Conservation (phyloP, 805 yeast genomes). For the Hanseniaspora nectarophila region DNA sequence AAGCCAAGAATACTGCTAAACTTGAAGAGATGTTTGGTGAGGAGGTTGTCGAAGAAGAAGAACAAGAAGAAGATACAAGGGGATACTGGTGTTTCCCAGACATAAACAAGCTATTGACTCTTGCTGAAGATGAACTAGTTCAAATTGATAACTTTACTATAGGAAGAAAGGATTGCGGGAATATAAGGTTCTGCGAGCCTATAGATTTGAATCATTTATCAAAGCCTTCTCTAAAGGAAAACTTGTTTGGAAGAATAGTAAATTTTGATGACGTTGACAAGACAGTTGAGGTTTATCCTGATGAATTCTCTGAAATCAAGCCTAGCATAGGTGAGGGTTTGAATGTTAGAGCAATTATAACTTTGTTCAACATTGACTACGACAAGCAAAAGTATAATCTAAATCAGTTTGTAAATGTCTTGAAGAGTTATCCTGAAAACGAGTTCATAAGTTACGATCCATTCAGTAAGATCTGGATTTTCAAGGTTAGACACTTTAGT, state of each 20-base stretch:
- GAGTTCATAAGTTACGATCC: conserved; percentile 72
- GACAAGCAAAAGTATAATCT: conserved; percentile 22
- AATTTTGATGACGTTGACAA: conserved; percentile 35
- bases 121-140: conserved; percentile 38
- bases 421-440: conserved; percentile 54
- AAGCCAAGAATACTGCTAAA: background rate
- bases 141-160: conserved; percentile 51
- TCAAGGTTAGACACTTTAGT: conserved; percentile 81
- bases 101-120: conserved; percentile 35
- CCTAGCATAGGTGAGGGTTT: conserved; percentile 58
- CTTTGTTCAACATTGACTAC: conserved; percentile 53
- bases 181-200: conserved; percentile 50
- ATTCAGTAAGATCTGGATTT: conserved; percentile 61
- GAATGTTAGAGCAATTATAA: conserved; percentile 65
- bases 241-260: conserved; percentile 34
- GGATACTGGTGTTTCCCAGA: conserved; percentile 71
- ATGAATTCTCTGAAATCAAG: conserved; percentile 30
- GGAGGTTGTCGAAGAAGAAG: conserved; percentile 1
- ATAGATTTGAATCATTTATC: conserved; percentile 54
- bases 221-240: conserved; percentile 26
- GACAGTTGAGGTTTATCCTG: conserved; percentile 53
- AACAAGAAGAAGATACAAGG: conserved; percentile 15
- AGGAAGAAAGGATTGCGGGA: conserved; percentile 59
- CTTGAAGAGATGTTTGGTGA: conserved; percentile 7
- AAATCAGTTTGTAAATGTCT: conserved; percentile 37